Evolutionary conservation across 345 rosid genomes (phyloP), one percentile per base, ranked within the genome.

Genomic region (Corchorus olitorius): DNA sequence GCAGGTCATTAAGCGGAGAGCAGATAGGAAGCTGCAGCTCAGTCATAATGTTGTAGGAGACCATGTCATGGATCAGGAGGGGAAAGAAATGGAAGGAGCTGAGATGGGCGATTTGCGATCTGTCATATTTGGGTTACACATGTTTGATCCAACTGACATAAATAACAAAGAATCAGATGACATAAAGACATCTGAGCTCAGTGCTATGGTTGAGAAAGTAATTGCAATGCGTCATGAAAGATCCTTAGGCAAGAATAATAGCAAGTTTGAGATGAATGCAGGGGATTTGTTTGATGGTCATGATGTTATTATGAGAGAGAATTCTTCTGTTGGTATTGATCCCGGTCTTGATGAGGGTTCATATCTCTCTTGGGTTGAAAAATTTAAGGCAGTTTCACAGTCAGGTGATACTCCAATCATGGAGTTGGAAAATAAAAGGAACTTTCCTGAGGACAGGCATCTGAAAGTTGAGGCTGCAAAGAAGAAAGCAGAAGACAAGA

Each of bases 291-390:
- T 75, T 46, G 67, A 78, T n/a, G 80, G 74, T 10, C 22, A 33
- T 43, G 79, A 84, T 65, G 35, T 64, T 64, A 45, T 76, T 22
- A 53, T 12, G 79, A 83, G 73, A 62, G 75, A 45, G 74, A 83
- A 84, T 77, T 70, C 88, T 56, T 81, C 81, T 15, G 76, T 58
- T 8, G 50, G 37, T 80, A 72, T 78, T 77, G 79, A 89, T 77
- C 80, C 93, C 62, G 91, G 83, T 87, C 87, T 92, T 80, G 93
- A 91, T 76, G 97, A 94, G 84, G 93, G 89, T 80, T 89, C 94
- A 22, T 94, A 92, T 87, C 90, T 83, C 46, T 83, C 92, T 56
- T 92, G 98, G 98, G 87, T 92, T 84, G 91, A 90, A 86, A 91
- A 89, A 59, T 85, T 92, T 58, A 90, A 91, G 80, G 89, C 85